Evolutionary conservation across 169 alveolate species (phyloP), one percentile per base, ranked within the genome.

Genomic region (Cryptosporidium tyzzeri): DNA sequence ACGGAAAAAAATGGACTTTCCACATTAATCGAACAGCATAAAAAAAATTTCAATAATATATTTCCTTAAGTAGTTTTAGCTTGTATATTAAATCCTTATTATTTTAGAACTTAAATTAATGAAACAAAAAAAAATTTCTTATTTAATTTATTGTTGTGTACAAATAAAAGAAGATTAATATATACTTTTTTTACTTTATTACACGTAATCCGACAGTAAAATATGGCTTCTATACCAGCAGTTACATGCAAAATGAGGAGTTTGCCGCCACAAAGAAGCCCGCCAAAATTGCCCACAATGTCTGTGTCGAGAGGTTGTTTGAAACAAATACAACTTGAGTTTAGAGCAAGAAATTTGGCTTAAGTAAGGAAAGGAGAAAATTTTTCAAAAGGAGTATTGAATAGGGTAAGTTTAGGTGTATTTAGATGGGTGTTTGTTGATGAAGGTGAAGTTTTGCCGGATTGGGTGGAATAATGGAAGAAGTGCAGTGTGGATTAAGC

Each of bases 251-350:
- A 33, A 73, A 62, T 44, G 74, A n/a, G 39, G 55, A 45, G 41
- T 44, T 58, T 44, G 33, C 80, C 74, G 74, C 89, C 61, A 33
- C 41, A 80, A 6, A 0, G 9, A 16, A 16, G 65, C 86, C 89
- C 89, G 89, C 89, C 74, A 59, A 18, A 26, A 35, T 62, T 65
- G 75, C 89, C 89, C 89, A 80, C 89, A 80, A 80, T 80, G 89
- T 80, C 89, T 80, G 65, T 80, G 89, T 80, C 89, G 89, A 80
- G 75, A 65, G 89, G 71, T 58, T 73, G 55, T 31, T 35, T 73
- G 23, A 58, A 37, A 37, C 44, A 73, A 69, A 73, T 73, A 73
- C 86, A 73, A 73, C 71, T 73, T 53, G 86, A 55, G 86, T 73
- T 73, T 73, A 53, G 39, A 33, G 48, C 71, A 18, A 53, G 70